These are phyloP conservation scores for Dothistroma septosporum DNA, from an alignment of 2,329 filamentous ascomycete species.

Conservation along the genomic window DNA sequence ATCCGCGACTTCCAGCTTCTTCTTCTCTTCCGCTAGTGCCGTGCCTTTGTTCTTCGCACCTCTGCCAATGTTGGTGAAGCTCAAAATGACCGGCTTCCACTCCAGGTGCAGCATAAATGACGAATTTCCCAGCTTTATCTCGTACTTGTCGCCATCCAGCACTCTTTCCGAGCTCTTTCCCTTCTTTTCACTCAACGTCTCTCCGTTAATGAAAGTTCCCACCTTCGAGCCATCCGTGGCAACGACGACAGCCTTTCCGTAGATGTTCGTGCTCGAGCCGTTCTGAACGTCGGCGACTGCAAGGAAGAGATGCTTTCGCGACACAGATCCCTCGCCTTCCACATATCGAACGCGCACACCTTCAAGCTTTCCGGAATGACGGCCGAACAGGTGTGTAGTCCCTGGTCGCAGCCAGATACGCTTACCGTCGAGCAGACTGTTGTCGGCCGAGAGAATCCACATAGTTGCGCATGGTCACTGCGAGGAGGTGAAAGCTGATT, in stretches of 20 bases:
- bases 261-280: constrained; percentile 57
- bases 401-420: constrained; percentile 30
- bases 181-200: constrained; percentile 55
- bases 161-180: constrained; percentile 24
- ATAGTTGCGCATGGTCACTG: constrained; percentile 31
- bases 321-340: constrained; percentile 70
- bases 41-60: constrained; percentile 43
- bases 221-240: constrained; percentile 82
- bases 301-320: constrained; percentile 80
- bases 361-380: constrained; percentile 58
- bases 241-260: constrained; percentile 63
- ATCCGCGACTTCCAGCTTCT: constrained; percentile 74
- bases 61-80: constrained; percentile 70
- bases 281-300: constrained; percentile 62
- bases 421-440: constrained; percentile 50
- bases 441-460: constrained; percentile 55
- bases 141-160: constrained; percentile 46
- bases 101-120: constrained; percentile 35
- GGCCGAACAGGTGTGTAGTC: constrained; percentile 48
- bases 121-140: constrained; percentile 61
- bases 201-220: constrained; percentile 74
- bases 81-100: constrained; percentile 78
- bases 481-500: background rate
- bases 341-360: constrained; percentile 58
- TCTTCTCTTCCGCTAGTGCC: constrained; percentile 58